Evolutionary conservation across 345 rosid species (phyloP), one percentile per base, ranked within the genome.

Genomic region (Ricinus communis): DNA sequence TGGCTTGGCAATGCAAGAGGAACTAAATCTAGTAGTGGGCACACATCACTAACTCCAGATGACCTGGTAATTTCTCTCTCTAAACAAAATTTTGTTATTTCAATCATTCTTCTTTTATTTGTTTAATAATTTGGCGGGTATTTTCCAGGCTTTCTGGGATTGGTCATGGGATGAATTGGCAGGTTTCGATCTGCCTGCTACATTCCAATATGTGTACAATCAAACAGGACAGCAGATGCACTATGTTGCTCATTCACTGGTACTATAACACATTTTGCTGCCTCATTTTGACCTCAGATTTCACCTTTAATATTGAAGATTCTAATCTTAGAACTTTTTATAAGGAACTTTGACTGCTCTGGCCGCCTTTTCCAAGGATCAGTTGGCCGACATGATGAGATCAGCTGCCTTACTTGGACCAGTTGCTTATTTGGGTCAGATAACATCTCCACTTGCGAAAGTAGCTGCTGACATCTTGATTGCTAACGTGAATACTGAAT

Each of bases 101-200:
- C 31, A 22, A 5, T 1, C 19, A 4, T 8, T 61, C 7, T 24
- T 5, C 8, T 62, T 27, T 36, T 0, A 14, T 54, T 21, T n/a
- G 24, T 14, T 14, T 41, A 50, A n/a, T 2, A 18, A 31, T 19
- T 64, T 11, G 13, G 28, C 14, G 38, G 61, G 41, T n/a, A n/a
- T n/a, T 54, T 25, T 25, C 6, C 75, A 77, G 83, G 78, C 77
- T 36, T 82, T 56, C n/a, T 82, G 83, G 86, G 76, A 82, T 25
- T 80, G 86, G 86, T 79, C 83, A 52, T 77, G 80, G 81, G 83
- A 82, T 56, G 83, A 82, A 65, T 62, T 79, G 54, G 80, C 59
- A 1, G 55, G 68, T 54, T 79, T 56, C 24, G 83, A 79, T 65
- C 74, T 77, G 45, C 77, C 83, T 16, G 79, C 81, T 3, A 27